Conservation (phyloP, 805 yeast genomes). For the Ogataea polymorpha region DNA sequence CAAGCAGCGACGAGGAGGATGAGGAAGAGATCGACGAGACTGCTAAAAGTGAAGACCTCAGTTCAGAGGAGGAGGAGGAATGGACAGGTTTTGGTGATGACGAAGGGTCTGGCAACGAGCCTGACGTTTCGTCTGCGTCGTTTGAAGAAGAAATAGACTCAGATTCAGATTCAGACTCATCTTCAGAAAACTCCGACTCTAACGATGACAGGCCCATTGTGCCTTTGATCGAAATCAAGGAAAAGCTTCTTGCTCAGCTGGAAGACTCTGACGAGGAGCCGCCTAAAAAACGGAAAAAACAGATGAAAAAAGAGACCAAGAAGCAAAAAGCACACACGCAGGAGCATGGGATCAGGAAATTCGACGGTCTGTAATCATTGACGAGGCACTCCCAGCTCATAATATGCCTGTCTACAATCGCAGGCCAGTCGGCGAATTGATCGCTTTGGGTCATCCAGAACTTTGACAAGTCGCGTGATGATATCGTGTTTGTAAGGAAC, state of each 20-base stretch:
- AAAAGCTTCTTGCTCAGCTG: constrained; percentile 24
- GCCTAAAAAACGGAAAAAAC: constrained; percentile 6
- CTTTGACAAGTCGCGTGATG: constrained; percentile 44
- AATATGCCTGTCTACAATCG: constrained; percentile 75
- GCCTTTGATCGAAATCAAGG: constrained; percentile 24
- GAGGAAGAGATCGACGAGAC: constrained; percentile 22
- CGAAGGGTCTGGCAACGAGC: constrained; percentile 5
- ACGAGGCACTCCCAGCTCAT: constrained; percentile 42
- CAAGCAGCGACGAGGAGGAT: constrained; percentile 26
- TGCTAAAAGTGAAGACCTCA: constrained; percentile 9
- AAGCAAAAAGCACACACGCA: constrained; percentile 44
- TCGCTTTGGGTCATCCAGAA: constrained; percentile 73
- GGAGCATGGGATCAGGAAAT: constrained; percentile 62
- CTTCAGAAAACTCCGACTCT: constrained; percentile 2
- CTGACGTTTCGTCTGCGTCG: constrained; percentile 1
- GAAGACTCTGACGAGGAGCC: constrained; percentile 27
- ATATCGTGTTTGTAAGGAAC: constrained; percentile 51
- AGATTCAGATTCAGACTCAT: neutral
- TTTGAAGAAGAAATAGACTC: constrained; percentile 3
- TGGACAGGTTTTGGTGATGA: constrained; percentile 15
- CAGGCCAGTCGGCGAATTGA: constrained; percentile 71
- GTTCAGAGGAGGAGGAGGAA: constrained; percentile 13
- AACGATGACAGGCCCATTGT: constrained; percentile 18
- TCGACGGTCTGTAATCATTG: constrained; percentile 50
- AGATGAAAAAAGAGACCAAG: constrained; percentile 24